Conservation (phyloP, 768 basidiomycete species). For the Melanogaster broomeanus region DNA sequence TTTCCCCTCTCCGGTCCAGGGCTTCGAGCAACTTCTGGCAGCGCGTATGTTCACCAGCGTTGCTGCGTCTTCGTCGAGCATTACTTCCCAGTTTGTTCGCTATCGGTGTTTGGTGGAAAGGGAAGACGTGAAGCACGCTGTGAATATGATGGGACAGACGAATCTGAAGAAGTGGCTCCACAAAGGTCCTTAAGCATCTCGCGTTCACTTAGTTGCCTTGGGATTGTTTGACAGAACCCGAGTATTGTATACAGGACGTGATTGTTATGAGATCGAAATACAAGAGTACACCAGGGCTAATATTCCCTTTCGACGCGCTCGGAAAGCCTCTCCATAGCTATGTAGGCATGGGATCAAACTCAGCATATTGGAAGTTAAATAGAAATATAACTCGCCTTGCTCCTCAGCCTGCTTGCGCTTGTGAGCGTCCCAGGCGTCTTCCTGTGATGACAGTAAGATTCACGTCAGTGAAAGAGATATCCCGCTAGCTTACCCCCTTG, state of each 20-base stretch:
- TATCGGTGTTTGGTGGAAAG: conserved; percentile 69
- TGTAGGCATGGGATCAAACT: neutral
- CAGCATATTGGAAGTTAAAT: neutral
- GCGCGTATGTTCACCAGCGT: conserved; percentile 57
- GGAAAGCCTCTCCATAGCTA: neutral
- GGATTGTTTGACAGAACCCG: too few relatives aligned
- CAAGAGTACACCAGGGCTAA: neutral
- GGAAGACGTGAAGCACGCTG: conserved; percentile 64
- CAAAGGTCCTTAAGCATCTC: conserved; percentile 39
- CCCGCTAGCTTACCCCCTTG: conserved; percentile 15
- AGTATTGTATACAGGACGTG: neutral
- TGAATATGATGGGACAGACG: conserved; percentile 66
- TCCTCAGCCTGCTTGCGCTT: neutral
- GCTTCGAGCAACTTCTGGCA: conserved; percentile 69
- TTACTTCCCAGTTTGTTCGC: conserved; percentile 71
- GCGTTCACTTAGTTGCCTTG: too few relatives aligned
- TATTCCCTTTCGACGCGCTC: neutral
- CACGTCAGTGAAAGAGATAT: too few relatives aligned
- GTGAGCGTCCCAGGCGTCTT: neutral
- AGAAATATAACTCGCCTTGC: neutral
- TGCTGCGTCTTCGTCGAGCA: conserved; percentile 46
- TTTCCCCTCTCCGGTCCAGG: conserved; percentile 43
- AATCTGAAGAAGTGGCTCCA: conserved; percentile 79
- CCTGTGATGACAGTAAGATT: neutral
- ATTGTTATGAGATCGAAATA: neutral